Evolutionary conservation across 768 basidiomycete genomes (phyloP).

Genomic region (Boletus fagicola): DNA sequence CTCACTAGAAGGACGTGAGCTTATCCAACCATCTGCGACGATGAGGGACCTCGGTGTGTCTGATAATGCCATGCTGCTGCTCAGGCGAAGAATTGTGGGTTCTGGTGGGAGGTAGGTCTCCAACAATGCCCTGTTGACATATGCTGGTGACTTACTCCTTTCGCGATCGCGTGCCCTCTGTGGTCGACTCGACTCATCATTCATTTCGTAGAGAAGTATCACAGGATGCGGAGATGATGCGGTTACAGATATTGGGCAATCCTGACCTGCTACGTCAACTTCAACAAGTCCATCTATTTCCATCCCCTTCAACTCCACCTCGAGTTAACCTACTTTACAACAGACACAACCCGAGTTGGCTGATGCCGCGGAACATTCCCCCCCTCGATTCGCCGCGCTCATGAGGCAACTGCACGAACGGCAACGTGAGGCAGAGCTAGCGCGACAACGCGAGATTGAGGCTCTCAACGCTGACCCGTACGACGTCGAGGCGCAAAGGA

Average conservation of each 20-base stretch:
- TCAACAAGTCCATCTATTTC: constrained; percentile 45
- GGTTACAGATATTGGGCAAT: constrained; percentile 83
- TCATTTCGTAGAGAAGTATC: constrained; percentile 51
- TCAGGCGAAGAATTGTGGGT: constrained; percentile 57
- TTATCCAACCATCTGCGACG: constrained; percentile 64
- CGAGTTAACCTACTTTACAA: neutral
- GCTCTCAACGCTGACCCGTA: constrained; percentile 84
- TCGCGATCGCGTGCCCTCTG: neutral
- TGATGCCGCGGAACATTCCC: constrained; percentile 62
- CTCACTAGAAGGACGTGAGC: constrained; percentile 61
- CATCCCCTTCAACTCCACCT: neutral
- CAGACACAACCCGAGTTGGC: constrained; percentile 84
- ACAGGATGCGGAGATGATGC: constrained; percentile 88
- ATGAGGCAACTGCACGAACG: constrained; percentile 60
- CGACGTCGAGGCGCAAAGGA: constrained; percentile 86
- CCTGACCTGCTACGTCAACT: constrained; percentile 76
- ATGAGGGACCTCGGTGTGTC: constrained; percentile 62
- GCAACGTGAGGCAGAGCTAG: constrained; percentile 51
- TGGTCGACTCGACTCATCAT: neutral
- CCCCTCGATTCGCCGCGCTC: constrained; percentile 72
- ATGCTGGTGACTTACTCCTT: neutral
- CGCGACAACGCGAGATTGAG: constrained; percentile 59
- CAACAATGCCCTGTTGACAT: neutral
- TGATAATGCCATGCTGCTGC: constrained; percentile 60
- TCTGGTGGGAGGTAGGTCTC: constrained; percentile 41